These are phyloP conservation scores for Fomitopsis pinicola DNA, from an alignment of 1,284 basidiomycete species.

Conservation along the genomic window DNA sequence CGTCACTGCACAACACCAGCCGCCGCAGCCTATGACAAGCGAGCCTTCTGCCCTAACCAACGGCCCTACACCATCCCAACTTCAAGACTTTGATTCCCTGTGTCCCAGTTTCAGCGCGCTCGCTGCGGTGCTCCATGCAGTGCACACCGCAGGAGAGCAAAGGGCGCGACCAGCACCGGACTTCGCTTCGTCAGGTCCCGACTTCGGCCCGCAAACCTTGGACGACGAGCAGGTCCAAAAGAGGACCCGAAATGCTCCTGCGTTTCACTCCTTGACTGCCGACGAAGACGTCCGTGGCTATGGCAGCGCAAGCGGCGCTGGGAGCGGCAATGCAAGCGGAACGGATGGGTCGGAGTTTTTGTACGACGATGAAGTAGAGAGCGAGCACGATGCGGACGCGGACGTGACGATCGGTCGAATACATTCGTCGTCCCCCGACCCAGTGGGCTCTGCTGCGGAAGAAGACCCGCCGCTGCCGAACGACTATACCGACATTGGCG, in stretches of 20 bases:
- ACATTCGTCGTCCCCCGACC: constrained; percentile 16
- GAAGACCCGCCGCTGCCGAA: constrained; percentile 33
- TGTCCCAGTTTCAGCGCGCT: constrained; percentile 57
- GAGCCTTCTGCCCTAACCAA: constrained; percentile 6
- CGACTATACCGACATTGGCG: constrained; percentile 68
- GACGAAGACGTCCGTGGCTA: constrained; percentile 31
- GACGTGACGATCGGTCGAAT: constrained; percentile 26
- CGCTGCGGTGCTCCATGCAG: constrained; percentile 71
- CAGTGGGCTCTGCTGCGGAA: constrained; percentile 3
- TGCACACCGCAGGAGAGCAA: constrained; percentile 55
- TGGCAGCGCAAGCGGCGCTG: constrained; percentile 9
- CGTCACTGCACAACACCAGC: constrained; percentile 57
- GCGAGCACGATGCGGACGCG: constrained; percentile 20
- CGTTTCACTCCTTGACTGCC: constrained; percentile 70
- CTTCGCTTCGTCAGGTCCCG: constrained; percentile 37
- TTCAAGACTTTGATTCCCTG: constrained; percentile 14
- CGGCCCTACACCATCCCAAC: neutral
- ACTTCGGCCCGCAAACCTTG: constrained; percentile 36
- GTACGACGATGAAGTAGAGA: constrained; percentile 31
- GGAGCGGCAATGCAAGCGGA: constrained; percentile 13
- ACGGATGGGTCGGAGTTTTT: constrained; percentile 56
- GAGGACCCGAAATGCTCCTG: constrained; percentile 64
- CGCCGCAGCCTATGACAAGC: constrained; percentile 5
- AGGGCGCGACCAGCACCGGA: constrained; percentile 42
- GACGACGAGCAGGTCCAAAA: constrained; percentile 42